These are phyloP conservation scores for Termitomyces titanicus DNA, from an alignment of 768 basidiomycete species.

Conservation along the genomic window DNA sequence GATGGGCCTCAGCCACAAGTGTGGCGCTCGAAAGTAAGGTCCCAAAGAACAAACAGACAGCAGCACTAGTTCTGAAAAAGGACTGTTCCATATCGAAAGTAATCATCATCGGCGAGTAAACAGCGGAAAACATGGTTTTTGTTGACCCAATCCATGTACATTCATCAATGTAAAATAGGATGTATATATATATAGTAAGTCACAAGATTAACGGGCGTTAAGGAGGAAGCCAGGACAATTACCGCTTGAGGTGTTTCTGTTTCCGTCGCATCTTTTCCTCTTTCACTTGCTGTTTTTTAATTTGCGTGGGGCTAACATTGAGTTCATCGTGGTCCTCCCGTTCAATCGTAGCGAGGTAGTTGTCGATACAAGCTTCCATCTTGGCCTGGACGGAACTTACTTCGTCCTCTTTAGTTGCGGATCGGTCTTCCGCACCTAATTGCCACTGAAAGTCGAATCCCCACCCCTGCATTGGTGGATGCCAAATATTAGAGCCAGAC, in stretches of 20 bases:
- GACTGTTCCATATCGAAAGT: not conserved
- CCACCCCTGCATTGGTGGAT: constrained; percentile 55
- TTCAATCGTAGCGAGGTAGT: constrained; percentile 39
- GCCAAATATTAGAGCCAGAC: constrained; percentile 4
- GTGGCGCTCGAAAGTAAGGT: constrained; percentile 1
- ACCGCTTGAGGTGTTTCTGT: constrained; percentile 27
- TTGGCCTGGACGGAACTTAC: constrained; percentile 46
- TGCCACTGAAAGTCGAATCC: constrained; percentile 85
- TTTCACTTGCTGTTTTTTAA: constrained; percentile 49
- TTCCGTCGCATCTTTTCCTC: constrained; percentile 39
- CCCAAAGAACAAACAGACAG: not conserved
- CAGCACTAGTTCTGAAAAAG: too few relatives aligned
- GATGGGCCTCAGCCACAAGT: constrained; percentile 1
- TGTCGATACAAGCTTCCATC: constrained; percentile 71
- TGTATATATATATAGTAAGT: not conserved
- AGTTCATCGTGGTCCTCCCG: constrained; percentile 51
- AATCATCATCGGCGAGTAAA: not conserved
- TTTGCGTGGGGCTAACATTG: constrained; percentile 66
- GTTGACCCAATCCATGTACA: not conserved
- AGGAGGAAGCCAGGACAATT: not conserved
- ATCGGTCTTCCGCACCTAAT: constrained; percentile 25
- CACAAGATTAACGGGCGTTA: not conserved
- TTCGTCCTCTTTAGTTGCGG: constrained; percentile 17
- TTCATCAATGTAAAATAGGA: not conserved
- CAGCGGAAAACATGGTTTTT: too few relatives aligned